A percentile compares a stretch with the other conserved stretches of the same genome.
These are phyloP conservation scores for Limonium bicolor DNA, from an alignment of 148 eudicot species.

Conservation along the genomic window DNA sequence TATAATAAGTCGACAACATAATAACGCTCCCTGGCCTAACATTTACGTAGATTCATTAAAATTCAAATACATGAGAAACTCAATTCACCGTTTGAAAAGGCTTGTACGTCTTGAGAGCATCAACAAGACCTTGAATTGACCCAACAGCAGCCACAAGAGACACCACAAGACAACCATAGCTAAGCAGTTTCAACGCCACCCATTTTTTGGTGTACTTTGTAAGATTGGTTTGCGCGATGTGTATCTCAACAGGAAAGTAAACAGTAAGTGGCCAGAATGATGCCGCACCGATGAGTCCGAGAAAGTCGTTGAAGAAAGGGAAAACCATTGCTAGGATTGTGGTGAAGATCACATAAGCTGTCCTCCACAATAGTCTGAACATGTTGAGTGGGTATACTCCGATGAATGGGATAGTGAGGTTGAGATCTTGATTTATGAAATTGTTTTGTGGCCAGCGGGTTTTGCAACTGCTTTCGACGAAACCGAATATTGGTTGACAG, in stretches of 20 bases:
- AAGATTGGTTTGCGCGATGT: conserved; percentile 48
- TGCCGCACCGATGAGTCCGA: conserved; percentile 58
- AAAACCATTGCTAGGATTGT: conserved; percentile 60
- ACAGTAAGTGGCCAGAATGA: conserved; percentile 73
- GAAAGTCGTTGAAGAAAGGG: conserved; percentile 80
- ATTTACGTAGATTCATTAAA: too few species aligned
- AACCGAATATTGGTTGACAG: conserved; percentile 54
- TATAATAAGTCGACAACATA: too few species aligned
- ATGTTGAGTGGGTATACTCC: conserved; percentile 39
- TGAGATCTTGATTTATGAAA: conserved; percentile 46
- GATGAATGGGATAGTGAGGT: conserved; percentile 28
- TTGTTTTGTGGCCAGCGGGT: conserved; percentile 45
- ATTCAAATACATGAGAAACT: too few species aligned
- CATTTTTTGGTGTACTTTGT: conserved; percentile 39
- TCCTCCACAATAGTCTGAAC: conserved; percentile 66
- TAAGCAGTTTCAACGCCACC: conserved; percentile 43
- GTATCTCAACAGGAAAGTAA: conserved; percentile 61
- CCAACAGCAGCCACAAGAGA: conserved; percentile 61
- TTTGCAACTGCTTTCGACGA: conserved; percentile 28
- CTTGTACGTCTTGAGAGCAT: conserved; percentile 27
- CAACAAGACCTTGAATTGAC: conserved; percentile 44
- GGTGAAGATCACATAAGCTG: conserved; percentile 47
- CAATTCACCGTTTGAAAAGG: conserved; percentile 50
- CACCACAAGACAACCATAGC: conserved; percentile 40
- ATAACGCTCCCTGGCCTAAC: too few species aligned